Conservation (phyloP, 202 grass and related monocot species). For the Elaeis oleifera region DNA sequence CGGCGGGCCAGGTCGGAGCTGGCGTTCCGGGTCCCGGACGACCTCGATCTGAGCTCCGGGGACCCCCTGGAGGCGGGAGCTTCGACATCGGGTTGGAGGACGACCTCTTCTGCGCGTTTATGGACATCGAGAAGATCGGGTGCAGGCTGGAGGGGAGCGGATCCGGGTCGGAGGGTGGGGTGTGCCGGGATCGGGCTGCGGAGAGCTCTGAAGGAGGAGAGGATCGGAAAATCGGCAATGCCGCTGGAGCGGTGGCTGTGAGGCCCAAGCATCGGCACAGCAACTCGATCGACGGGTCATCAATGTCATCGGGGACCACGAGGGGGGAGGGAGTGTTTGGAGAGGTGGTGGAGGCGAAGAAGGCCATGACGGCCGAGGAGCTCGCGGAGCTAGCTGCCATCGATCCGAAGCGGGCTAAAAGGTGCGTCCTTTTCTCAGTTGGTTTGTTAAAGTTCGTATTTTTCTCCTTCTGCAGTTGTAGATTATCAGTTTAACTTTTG, state of each 20-base stretch:
- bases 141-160: constrained; percentile 42
- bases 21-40: constrained; percentile 69
- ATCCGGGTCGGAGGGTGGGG: constrained; percentile 30
- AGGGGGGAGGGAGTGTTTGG: constrained; percentile 39
- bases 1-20: constrained; percentile 94
- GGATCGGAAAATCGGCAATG: constrained; percentile 10
- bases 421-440: constrained; percentile 21
- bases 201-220: constrained; percentile 55
- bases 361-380: constrained; percentile 86
- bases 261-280: constrained; percentile 86
- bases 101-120: constrained; percentile 95
- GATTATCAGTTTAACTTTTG: too few species aligned
- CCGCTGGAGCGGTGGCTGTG: constrained; percentile 7
- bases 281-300: constrained; percentile 81
- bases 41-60: constrained; percentile 45
- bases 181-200: constrained; percentile 48
- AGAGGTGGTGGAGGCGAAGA: constrained; percentile 86
- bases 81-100: constrained; percentile 96
- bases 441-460: background rate
- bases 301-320: constrained; percentile 35
- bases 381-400: constrained; percentile 71
- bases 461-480: too few species aligned
- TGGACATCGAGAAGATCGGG: constrained; percentile 97
- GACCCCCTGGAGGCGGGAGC: constrained; percentile 26
- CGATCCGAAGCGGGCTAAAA: constrained; percentile 97